Percentiles rank a stretch among this genome's conserved stretches.
phyloP scores from a whole-genome alignment of 495 filamentous ascomycete species.

The Staphylotrichum longicolle region DNA sequence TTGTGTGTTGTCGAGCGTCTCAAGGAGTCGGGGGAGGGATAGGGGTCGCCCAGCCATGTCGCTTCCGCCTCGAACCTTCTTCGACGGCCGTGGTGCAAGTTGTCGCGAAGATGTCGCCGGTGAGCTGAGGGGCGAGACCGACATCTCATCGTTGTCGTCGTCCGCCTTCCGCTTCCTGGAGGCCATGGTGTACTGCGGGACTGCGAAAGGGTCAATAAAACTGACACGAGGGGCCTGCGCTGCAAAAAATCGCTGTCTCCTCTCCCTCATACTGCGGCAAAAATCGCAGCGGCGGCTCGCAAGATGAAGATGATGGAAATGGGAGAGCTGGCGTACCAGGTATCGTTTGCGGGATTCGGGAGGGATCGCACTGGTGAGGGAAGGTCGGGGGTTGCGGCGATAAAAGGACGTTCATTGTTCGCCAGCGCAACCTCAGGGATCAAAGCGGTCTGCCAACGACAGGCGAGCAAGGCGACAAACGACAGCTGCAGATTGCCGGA shows the following conservation, averaged over 20 bases:
- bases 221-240: constrained; percentile 6
- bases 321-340: constrained; percentile 55
- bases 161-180: constrained; percentile 85
- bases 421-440: neutral
- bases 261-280: constrained; percentile 8
- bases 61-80: constrained; percentile 54
- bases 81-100: constrained; percentile 57
- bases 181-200: constrained; percentile 54
- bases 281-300: neutral
- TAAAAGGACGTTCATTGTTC: constrained; percentile 51
- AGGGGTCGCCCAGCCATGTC: constrained; percentile 79
- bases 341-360: constrained; percentile 67
- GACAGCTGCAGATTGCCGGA: constrained; percentile 12
- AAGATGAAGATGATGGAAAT: constrained; percentile 13
- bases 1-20: constrained; percentile 82
- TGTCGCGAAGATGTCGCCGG: constrained; percentile 66
- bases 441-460: constrained; percentile 10
- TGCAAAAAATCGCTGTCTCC: constrained; percentile 11
- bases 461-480: constrained; percentile 15
- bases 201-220: constrained; percentile 40
- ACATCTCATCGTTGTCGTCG: constrained; percentile 87
- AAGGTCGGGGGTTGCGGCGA: constrained; percentile 64
- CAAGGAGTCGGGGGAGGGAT: constrained; percentile 75
- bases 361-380: constrained; percentile 71
- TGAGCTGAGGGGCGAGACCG: constrained; percentile 75